phyloP scores from a whole-genome alignment of 768 basidiomycete species.

The Leccinum subgranulosum region DNA sequence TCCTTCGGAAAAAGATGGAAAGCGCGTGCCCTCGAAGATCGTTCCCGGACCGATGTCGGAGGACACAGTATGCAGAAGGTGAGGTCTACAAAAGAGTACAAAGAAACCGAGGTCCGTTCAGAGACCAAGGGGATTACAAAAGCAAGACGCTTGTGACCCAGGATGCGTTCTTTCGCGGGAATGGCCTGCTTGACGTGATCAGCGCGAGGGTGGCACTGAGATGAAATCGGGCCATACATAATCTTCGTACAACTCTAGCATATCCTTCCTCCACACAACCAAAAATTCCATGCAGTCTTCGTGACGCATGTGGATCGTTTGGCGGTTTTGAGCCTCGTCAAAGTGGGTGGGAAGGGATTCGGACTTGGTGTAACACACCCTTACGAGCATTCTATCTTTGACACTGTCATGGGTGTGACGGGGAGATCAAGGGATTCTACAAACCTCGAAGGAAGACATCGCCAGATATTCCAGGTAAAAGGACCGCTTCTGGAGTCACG shows the following conservation, averaged over 20 bases:
- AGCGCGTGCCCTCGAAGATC: constrained; percentile 40
- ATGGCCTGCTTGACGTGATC: constrained; percentile 40
- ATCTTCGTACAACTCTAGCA: constrained; percentile 82
- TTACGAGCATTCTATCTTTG: constrained; percentile 87
- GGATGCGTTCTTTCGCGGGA: constrained; percentile 65
- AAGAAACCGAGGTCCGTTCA: constrained; percentile 62
- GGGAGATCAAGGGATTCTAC: constrained; percentile 7
- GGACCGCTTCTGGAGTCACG: constrained; percentile 37
- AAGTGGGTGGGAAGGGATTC: constrained; percentile 50
- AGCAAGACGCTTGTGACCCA: constrained; percentile 73
- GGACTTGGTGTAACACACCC: constrained; percentile 61
- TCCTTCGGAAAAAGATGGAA: constrained; percentile 50
- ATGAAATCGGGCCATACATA: constrained; percentile 53
- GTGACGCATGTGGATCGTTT: constrained; percentile 54
- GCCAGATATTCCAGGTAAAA: constrained; percentile 33
- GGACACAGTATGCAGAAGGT: constrained; percentile 75
- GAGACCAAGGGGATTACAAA: constrained; percentile 73
- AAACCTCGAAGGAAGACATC: constrained; percentile 76
- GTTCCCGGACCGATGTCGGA: constrained; percentile 44
- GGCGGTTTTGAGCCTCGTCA: constrained; percentile 67
- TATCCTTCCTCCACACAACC: constrained; percentile 77
- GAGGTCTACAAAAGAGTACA: constrained; percentile 86
- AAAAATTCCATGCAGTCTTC: constrained; percentile 81
- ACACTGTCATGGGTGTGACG: constrained; percentile 13
- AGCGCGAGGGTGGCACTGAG: neutral